Conservation (phyloP, 352 stramenopile genomes). For the Peronospora destructor region DNA sequence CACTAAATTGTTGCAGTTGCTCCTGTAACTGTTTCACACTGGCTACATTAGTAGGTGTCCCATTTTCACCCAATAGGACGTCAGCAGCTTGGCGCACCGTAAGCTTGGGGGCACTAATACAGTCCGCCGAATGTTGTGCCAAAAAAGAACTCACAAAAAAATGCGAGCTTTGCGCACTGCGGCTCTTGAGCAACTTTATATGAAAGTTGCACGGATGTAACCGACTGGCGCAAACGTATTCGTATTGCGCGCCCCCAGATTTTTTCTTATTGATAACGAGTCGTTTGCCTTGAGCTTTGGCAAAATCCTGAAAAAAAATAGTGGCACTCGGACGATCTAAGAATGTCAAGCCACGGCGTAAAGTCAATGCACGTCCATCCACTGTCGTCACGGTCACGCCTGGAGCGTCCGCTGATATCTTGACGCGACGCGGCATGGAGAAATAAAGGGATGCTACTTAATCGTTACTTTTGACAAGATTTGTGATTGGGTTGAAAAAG, state of each 20-base stretch:
- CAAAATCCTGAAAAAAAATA: constrained; percentile 35
- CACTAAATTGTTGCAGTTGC: constrained; percentile 18
- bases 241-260: constrained; percentile 31
- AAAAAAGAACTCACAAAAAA: constrained; percentile 36
- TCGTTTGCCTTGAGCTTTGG: constrained; percentile 35
- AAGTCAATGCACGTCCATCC: constrained; percentile 21
- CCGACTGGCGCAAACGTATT: constrained; percentile 31
- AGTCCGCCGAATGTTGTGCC: constrained; percentile 19
- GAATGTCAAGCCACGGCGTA: constrained; percentile 27
- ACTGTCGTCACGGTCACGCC: constrained; percentile 24
- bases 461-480: background rate
- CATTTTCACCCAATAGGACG: constrained; percentile 11
- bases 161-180: constrained; percentile 29
- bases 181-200: constrained; percentile 37
- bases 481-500: too few relatives aligned
- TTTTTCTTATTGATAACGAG: constrained; percentile 37
- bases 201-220: constrained; percentile 23
- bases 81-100: constrained; percentile 31
- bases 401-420: constrained; percentile 25
- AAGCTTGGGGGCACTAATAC: constrained; percentile 22
- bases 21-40: constrained; percentile 31
- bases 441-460: background rate
- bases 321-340: constrained; percentile 25
- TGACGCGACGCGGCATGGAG: constrained; percentile 28
- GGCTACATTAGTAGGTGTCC: constrained; percentile 1